Evolutionary conservation across 2,329 filamentous ascomycete species (phyloP), one percentile per base, ranked within the genome.

Genomic region (Didymella lethalis): DNA sequence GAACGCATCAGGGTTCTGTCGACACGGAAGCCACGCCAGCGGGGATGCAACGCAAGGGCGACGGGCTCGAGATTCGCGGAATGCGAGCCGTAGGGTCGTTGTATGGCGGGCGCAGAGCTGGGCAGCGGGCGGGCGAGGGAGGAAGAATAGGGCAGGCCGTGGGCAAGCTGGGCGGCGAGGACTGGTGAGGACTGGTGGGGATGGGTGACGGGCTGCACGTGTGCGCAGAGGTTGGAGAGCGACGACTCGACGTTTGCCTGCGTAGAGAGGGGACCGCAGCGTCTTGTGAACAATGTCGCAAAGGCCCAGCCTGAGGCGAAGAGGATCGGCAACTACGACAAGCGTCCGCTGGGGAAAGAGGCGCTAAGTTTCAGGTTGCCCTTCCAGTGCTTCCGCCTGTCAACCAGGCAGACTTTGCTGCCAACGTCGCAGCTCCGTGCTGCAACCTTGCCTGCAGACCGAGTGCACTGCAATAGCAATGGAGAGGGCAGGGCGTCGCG

Each of bases 11-110:
- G 74, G 69, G 68, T 71, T 61, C 64, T 48, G 61, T 61, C 54
- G 55, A 64, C 53, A 55, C 45, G 16, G 23, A 43, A 43, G 50
- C 40, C 28, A 52, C 50, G 63, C 61, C 64, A 68, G 70, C 66
- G 64, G 65, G 67, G 66, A 70, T 61, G 73, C 73, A 74, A 75
- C 57, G 72, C 72, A 75, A 75, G 72, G 74, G 72, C 69, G 72
- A 41, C 36, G 46, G 14, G 50, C 56, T 59, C 40, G 23, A 50
- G 38, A 32, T 8, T 29, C 29, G 46, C 50, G 56, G 56, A 54
- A 59, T 59, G 56, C 56, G 49, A 46, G 50, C 49, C 56, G 56
- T 54, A 46, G 49, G 56, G 41, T 50, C 28, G 46, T 10, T 54
- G 43, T 54, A 29, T 46, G 48, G 34, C 32, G 46, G 18, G 41